A percentile compares a stretch with the other conserved stretches of the same genome.
phyloP scores from a whole-genome alignment of 768 basidiomycete species.

The Chalciporus chontae region DNA sequence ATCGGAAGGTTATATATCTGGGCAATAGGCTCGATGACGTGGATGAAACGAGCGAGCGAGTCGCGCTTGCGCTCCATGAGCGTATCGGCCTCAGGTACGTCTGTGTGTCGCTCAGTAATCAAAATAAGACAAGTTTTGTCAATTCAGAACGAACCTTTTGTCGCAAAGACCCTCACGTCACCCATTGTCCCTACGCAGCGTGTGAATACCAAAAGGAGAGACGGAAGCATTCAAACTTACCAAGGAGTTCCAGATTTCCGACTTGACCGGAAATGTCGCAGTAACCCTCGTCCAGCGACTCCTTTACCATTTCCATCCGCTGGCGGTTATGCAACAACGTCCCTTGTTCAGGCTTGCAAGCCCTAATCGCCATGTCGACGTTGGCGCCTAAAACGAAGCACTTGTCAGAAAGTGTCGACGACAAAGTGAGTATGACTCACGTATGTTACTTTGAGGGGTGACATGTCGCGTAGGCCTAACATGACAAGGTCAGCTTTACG shows the following conservation, averaged over 20 bases:
- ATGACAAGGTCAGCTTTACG: neutral
- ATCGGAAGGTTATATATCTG: conserved; percentile 72
- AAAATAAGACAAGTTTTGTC: neutral
- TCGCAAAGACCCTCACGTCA: conserved; percentile 57
- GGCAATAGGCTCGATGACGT: conserved; percentile 62
- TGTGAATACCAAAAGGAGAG: conserved; percentile 1
- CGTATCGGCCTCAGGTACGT: conserved; percentile 47
- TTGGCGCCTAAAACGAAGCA: conserved; percentile 43
- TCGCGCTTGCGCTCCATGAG: conserved; percentile 55
- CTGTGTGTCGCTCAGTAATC: conserved; percentile 35
- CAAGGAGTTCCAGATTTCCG: conserved; percentile 59
- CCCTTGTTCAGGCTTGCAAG: conserved; percentile 66
- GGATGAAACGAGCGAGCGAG: conserved; percentile 66
- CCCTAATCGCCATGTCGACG: conserved; percentile 67
- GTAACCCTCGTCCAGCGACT: conserved; percentile 76
- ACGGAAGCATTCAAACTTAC: conserved; percentile 33
- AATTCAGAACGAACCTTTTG: conserved; percentile 45
- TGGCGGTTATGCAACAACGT: conserved; percentile 60
- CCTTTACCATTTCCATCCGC: conserved; percentile 68
- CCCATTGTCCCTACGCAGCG: conserved; percentile 52
- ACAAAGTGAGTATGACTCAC: conserved; percentile 24
- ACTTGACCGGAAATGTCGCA: conserved; percentile 71
- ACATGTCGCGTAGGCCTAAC: conserved; percentile 25
- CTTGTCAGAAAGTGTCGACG: neutral
- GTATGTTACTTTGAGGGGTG: conserved; percentile 43